These are phyloP conservation scores for Rosa multiflora DNA, from an alignment of 306 rosid genomes.

Conservation along the genomic window DNA sequence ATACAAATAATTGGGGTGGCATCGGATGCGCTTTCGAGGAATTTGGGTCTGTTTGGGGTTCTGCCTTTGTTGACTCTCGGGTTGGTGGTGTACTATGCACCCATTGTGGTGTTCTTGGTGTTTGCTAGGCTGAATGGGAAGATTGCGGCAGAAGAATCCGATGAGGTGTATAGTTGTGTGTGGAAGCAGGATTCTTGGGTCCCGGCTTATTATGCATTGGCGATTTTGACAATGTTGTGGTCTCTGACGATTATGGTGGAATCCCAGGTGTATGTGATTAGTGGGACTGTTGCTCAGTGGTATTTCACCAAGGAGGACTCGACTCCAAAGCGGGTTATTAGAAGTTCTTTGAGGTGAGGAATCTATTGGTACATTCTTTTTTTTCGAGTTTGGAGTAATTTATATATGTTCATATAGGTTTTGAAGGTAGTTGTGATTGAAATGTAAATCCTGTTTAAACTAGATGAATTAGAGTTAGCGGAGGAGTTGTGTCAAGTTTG, in stretches of 20 bases:
- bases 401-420: not conserved
- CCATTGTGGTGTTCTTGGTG: conserved; percentile 76
- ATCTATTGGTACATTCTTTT: not conserved
- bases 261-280: conserved; percentile 80
- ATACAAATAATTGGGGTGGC: conserved; percentile 74
- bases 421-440: not conserved
- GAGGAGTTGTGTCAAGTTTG: not conserved
- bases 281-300: conserved; percentile 91
- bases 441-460: not conserved
- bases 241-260: conserved; percentile 72
- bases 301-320: conserved; percentile 63
- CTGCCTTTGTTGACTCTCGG: conserved; percentile 63
- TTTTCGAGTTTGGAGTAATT: not conserved
- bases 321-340: conserved; percentile 50
- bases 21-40: conserved; percentile 63
- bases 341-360: conserved; percentile 74
- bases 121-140: conserved; percentile 74
- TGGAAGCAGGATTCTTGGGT: conserved; percentile 95
- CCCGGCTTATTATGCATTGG: conserved; percentile 81
- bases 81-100: conserved; percentile 57
- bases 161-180: conserved; percentile 52
- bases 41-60: conserved; percentile 61
- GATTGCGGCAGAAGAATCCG: conserved; percentile 34
- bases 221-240: conserved; percentile 89
- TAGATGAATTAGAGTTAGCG: not conserved